These are phyloP conservation scores for Vittaforma corneae DNA, from an alignment of 371 early-diverging fungal species.

Conservation along the genomic window DNA sequence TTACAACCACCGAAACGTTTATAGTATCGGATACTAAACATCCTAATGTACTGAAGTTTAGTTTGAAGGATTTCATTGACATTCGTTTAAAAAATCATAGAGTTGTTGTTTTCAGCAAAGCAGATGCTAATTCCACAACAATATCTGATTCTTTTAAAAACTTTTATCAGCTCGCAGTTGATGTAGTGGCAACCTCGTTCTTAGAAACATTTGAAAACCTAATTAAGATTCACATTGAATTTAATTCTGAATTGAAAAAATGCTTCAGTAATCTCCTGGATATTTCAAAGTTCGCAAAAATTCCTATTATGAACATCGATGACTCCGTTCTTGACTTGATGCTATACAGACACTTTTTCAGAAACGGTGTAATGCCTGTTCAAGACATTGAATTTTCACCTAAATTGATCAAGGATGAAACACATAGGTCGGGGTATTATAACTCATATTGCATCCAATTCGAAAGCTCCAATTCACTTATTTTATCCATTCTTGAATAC, in stretches of 20 bases:
- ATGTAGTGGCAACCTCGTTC: not conserved
- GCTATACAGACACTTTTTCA: conserved; percentile 20
- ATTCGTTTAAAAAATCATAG: too few relatives aligned
- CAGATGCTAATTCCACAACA: too few relatives aligned
- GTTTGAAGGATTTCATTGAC: too few relatives aligned
- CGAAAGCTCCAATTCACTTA: conserved; percentile 31
- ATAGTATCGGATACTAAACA: conserved; percentile 4
- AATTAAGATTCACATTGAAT: conserved; percentile 12
- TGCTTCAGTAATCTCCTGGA: conserved; percentile 3
- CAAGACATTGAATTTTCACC: not conserved
- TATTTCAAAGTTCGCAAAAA: conserved; percentile 10
- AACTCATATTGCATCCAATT: conserved; percentile 20
- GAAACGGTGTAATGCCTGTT: conserved; percentile 3
- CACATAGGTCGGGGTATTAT: conserved; percentile 24
- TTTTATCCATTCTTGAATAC: conserved; percentile 47
- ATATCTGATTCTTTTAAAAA: too few relatives aligned
- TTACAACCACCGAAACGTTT: not conserved
- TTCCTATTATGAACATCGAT: conserved; percentile 44
- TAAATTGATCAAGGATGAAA: conserved; percentile 23
- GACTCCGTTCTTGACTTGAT: conserved; percentile 36
- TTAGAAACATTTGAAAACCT: conserved; percentile 6
- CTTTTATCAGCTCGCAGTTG: not conserved
- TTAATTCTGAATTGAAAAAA: conserved; percentile 16
- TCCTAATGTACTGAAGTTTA: too few relatives aligned
- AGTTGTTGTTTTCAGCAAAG: too few relatives aligned